Conservation (phyloP, 2,329 filamentous ascomycete species). For the Sarocladiaceae sp. region DNA sequence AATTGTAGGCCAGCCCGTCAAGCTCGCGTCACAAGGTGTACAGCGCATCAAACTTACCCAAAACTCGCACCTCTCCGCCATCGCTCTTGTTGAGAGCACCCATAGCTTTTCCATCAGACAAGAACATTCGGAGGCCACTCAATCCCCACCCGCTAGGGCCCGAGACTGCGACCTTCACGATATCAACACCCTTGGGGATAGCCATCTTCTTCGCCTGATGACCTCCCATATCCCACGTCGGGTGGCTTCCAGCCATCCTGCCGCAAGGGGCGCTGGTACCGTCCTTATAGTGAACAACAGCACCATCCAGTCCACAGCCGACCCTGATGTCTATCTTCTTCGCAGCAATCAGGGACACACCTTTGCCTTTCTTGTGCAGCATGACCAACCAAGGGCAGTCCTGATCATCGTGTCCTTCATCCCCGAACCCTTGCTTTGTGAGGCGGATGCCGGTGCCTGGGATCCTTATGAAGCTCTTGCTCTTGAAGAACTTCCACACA, state of each 20-base stretch:
- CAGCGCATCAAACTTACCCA: constrained; percentile 16
- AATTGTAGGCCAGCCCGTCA: constrained; percentile 11
- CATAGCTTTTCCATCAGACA: constrained; percentile 17
- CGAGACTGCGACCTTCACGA: constrained; percentile 27
- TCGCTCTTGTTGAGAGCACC: constrained; percentile 16
- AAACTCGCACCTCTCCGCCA: constrained; percentile 4
- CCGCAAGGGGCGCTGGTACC: constrained; percentile 39
- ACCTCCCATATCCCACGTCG: constrained; percentile 22
- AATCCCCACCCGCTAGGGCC: constrained; percentile 9
- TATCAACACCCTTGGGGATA: constrained; percentile 18
- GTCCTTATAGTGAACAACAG: constrained; percentile 39
- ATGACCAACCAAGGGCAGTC: constrained; percentile 27
- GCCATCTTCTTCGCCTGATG: constrained; percentile 23
- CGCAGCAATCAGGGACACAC: constrained; percentile 31
- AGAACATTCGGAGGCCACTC: constrained; percentile 19
- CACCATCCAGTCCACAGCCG: constrained; percentile 39
- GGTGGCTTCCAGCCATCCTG: constrained; percentile 18
- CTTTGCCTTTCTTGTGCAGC: constrained; percentile 22
- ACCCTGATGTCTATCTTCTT: constrained; percentile 39
- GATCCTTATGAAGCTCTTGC: constrained; percentile 28
- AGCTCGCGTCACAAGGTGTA: background rate
- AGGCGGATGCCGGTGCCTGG: constrained; percentile 33
- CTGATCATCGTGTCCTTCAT: constrained; percentile 15
- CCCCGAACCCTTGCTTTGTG: constrained; percentile 29
- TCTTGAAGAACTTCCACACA: constrained; percentile 28